A percentile compares a stretch with the other conserved stretches of the same genome.
phyloP scores from a whole-genome alignment of 2,329 filamentous ascomycete genomes.

The Thelonectria rubi region DNA sequence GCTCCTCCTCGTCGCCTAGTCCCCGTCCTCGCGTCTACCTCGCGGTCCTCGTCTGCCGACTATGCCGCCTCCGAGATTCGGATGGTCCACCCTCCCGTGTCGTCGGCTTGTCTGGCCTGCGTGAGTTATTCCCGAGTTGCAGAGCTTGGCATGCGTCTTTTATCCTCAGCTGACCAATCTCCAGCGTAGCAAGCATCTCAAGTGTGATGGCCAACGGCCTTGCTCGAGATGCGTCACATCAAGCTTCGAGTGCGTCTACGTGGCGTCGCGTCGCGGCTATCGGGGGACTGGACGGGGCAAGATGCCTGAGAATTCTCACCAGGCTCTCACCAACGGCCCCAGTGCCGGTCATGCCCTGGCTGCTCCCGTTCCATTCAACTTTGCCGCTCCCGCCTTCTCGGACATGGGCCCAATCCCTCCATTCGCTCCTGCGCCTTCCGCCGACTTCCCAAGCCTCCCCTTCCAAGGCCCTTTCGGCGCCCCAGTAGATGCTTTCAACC shows the following conservation, averaged over 20 bases:
- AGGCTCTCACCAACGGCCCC: neutral
- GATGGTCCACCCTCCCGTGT: constrained; percentile 45
- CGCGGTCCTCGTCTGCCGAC: neutral
- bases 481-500: constrained; percentile 48
- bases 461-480: constrained; percentile 7
- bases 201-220: constrained; percentile 76
- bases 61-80: neutral
- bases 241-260: constrained; percentile 71
- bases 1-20: neutral
- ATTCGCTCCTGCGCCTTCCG: constrained; percentile 25
- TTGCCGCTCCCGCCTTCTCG: neutral
- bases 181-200: constrained; percentile 73
- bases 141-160: too few species aligned
- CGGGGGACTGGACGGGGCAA: constrained; percentile 60
- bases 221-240: constrained; percentile 72
- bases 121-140: too few species aligned
- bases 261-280: constrained; percentile 77
- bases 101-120: constrained; percentile 63
- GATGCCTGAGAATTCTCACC: constrained; percentile 48
- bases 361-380: neutral
- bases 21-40: neutral
- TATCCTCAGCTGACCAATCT: constrained; percentile 18
- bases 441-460: neutral
- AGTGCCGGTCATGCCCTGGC: constrained; percentile 33
- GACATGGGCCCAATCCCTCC: constrained; percentile 19